phyloP scores from a whole-genome alignment of 345 rosid genomes.

The Lepidium africanum region DNA sequence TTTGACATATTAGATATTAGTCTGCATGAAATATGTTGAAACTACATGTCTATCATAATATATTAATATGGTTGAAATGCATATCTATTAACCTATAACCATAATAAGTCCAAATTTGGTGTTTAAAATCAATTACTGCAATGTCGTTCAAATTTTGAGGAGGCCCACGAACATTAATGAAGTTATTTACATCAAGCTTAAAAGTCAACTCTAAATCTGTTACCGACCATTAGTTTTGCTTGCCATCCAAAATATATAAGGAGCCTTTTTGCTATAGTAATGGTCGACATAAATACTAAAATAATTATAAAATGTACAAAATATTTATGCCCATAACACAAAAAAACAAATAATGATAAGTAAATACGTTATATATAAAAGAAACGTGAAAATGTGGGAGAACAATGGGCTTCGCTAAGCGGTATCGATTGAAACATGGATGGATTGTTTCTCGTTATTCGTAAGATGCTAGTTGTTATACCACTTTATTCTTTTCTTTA shows the following conservation, averaged over 20 bases:
- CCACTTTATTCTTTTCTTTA: neutral
- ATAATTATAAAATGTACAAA: neutral
- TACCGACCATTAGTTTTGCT: conserved; percentile 1
- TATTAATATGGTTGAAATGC: neutral
- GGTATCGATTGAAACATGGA: conserved; percentile 18
- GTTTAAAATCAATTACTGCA: neutral
- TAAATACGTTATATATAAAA: neutral
- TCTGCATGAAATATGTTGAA: neutral
- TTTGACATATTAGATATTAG: too few species aligned
- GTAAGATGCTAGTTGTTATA: conserved; percentile 20
- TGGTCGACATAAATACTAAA: neutral
- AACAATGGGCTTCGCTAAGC: conserved; percentile 23
- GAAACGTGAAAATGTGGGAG: conserved; percentile 12
- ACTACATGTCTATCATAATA: neutral
- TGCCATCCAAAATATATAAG: neutral
- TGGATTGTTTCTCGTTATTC: neutral
- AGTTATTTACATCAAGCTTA: neutral
- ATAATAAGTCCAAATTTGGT: neutral
- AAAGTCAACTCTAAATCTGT: conserved; percentile 20
- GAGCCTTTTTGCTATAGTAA: neutral
- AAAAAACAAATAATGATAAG: neutral
- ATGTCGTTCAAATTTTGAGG: neutral
- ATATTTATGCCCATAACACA: neutral
- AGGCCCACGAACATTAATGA: neutral
- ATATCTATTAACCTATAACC: too few species aligned